Base-by-base conservation (phyloP, 2,329 filamentous ascomycete genomes). In the Chaetomium globosum region DNA sequence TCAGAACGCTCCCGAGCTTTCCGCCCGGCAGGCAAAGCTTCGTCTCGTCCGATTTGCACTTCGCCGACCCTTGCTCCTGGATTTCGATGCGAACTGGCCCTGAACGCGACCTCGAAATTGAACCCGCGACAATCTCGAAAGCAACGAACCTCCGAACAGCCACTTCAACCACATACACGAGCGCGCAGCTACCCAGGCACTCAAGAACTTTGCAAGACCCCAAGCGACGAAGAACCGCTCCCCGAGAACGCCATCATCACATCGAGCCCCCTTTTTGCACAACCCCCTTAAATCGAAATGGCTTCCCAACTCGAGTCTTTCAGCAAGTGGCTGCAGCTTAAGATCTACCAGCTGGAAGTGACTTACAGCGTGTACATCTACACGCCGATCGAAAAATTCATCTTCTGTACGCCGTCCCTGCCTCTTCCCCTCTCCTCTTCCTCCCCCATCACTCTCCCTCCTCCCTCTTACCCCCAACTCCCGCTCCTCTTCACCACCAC, bases 331-430 rank as follows among this genome's bases (percentile, higher is more conserved):
- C 84, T 98, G 71, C 89, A 93, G 79, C 87, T 93, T 78, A 99
- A 99, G 85, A 89, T 93, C 77, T 97, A 98, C 83, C 95, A 98
- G 82, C 93, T 98, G 77, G 95, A 99, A 81, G 94, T 98, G 77
- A 97, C 94, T 13, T 95, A 96, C 79, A 90, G 91, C 67, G 86
- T 98, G 30, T 98, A 99, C 84, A 98, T 99, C 91, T 89, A 97
- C 73, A 97, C 93, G 46, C 90, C 93, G 1, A 93, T 90, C 60
- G 95, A 99, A 82, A 97, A 97, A 78, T 94, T 97, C 79, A 89
- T 97, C 73, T 96, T 98, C 80, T 98, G 95, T 98, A 85, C 65
- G 92, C 79, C 6, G 54, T 26, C 61, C 46, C 43, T 60, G n/a
- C 43, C 48, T 53, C 39, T n/a, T 31, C 52, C 13, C 2, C 7